Conservation (phyloP, 192 early-diverging fungal genomes). For the Lobosporangium transversale region DNA sequence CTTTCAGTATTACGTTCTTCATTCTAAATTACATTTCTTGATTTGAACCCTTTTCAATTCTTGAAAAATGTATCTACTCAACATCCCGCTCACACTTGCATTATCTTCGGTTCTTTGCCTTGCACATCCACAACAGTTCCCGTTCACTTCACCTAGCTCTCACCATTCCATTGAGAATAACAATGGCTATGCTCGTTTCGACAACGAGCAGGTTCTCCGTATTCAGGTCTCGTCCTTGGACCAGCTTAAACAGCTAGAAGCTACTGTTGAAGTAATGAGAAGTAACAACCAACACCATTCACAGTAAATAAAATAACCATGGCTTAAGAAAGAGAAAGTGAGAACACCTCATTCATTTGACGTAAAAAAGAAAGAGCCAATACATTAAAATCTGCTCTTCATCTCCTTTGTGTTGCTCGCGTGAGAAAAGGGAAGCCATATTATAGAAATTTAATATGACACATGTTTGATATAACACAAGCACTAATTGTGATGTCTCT, state of each 20-base stretch:
- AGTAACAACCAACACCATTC: background rate
- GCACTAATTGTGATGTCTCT: background rate
- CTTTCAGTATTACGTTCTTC: too few species aligned
- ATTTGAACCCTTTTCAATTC: too few species aligned
- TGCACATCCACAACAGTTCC: slow-evolving; percentile 22
- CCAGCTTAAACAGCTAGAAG: slow-evolving; percentile 38
- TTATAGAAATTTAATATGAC: too few species aligned
- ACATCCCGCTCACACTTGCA: slow-evolving; percentile 23
- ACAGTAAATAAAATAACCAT: too few species aligned
- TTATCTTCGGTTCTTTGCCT: slow-evolving; percentile 6
- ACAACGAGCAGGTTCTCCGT: slow-evolving; percentile 38
- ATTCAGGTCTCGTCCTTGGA: slow-evolving; percentile 36
- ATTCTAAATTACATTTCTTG: too few species aligned
- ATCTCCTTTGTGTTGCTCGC: too few species aligned
- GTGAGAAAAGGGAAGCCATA: too few species aligned
- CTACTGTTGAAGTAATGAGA: slow-evolving; percentile 30
- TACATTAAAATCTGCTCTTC: too few species aligned
- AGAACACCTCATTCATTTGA: too few species aligned
- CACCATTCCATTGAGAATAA: background rate
- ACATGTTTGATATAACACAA: background rate
- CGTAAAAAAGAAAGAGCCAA: too few species aligned
- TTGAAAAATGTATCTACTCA: slow-evolving; percentile 25
- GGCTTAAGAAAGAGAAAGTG: too few species aligned
- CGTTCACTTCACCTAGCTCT: slow-evolving; percentile 4
- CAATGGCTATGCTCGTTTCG: slow-evolving; percentile 41